Base-by-base conservation (phyloP, 1,284 basidiomycete species). In the Cystobasidium pallidum region DNA sequence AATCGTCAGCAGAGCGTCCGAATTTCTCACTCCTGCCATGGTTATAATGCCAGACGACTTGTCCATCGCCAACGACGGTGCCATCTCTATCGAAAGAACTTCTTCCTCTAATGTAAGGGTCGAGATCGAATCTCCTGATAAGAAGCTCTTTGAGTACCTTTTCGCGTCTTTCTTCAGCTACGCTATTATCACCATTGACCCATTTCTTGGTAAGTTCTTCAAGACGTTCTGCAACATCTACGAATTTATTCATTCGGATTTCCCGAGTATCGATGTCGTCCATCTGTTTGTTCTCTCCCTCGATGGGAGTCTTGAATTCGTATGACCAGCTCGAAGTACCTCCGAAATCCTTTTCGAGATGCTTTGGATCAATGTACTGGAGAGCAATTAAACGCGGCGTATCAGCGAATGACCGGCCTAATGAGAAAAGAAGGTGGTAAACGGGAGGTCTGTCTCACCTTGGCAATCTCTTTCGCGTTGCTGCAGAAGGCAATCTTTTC, bases 201-300 rank as follows among this genome's bases (percentile, higher is more conserved):
- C 80, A 81, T 43, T 77, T 73, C 13, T 58, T 39, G 32, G 80
- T 81, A 21, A 73, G 49, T 21, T 76, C 74, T 61, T 79, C 78
- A 28, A 77, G 78, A 74, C 80, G 66, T 36, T 76, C 70, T 54
- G 75, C 76, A 39, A 80, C 77, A 52, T 75, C 75, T 52, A 75
- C 73, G 61, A 75, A 77, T 73, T 80, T 78, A 39, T 75, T 72
- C 66, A 77, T 66, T 66, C 80, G 77, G 64, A 75, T 76, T 32
- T 77, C 52, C 15, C 76, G 70, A 30, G 78, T 79, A 68, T 78
- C 78, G 1, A 61, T 75, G 70, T 81, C 79, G 71, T 81, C 78
- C 66, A 78, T 72, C 32, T 76, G 54, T 49, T 77, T 75, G 72
- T 82, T 82, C 72, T 82, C 81, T 24, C 78, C 80, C 0, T 70